Conservation (phyloP, 228 moss, liverwort and hornwort genomes). For the Sphagnum fallax region DNA sequence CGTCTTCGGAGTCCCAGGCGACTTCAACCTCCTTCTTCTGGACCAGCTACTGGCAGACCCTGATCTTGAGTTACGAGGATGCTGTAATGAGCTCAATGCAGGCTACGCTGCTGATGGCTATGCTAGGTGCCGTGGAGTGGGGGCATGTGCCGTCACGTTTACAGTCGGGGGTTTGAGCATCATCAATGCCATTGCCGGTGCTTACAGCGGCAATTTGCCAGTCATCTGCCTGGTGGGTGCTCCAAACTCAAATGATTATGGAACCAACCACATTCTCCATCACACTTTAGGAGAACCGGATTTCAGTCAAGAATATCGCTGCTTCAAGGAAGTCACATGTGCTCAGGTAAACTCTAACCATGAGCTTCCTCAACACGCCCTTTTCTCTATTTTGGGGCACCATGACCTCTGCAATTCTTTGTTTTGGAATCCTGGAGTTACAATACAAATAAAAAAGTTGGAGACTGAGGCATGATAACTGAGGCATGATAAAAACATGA, state of each 20-base stretch:
- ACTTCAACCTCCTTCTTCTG: conserved; percentile 81
- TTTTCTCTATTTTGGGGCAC: no score
- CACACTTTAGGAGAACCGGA: conserved; percentile 58
- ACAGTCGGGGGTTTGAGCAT: conserved; percentile 94
- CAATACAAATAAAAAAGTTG: no score
- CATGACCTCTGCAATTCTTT: no score
- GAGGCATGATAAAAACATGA: no score
- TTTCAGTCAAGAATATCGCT: conserved; percentile 57
- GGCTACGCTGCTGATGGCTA: conserved; percentile 98
- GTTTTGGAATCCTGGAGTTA: no score
- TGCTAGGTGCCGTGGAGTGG: conserved; percentile 69
- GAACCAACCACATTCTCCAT: conserved; percentile 68
- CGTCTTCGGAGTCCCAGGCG: conserved; percentile 81
- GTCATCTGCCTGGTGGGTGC: conserved; percentile 74
- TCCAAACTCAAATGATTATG: conserved; percentile 68
- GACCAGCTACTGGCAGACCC: conserved; percentile 87
- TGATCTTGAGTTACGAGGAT: conserved; percentile 56
- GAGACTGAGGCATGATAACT: no score
- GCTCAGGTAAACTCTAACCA: conserved; percentile 22
- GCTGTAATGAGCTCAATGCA: conserved; percentile 96
- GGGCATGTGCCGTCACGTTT: conserved; percentile 89
- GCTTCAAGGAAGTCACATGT: conserved; percentile 69
- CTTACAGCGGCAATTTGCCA: conserved; percentile 67
- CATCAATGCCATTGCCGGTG: conserved; percentile 87
- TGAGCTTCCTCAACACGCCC: no score